Base-by-base conservation (phyloP, 2,329 filamentous ascomycete genomes). In the Neopestalotiopsis sp. region DNA sequence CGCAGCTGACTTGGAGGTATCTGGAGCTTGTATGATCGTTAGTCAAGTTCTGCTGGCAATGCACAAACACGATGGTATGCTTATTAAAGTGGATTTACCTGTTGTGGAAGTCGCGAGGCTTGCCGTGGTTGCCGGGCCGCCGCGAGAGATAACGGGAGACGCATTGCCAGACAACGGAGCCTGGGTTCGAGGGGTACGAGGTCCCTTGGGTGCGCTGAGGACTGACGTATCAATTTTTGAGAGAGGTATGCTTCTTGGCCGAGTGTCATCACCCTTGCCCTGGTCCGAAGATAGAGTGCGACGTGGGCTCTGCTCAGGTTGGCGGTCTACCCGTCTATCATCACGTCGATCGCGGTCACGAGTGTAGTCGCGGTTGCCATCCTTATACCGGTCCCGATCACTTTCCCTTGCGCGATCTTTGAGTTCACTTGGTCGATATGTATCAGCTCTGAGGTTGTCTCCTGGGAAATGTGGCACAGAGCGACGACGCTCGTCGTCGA, bases 401-500 rank as follows among this genome's bases (percentile, higher is more conserved):
- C 61, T 45, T 28, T 32, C 49, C 66, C 68, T 38, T 63, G 72
- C 70, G 3, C 68, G 68, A 10, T 71, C 70, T 24, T 65, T 66
- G 12, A 24, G 13, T 24, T 66, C 64, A 20, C 17, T 32, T 38
- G 57, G 66, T 58, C 56, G 30, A 32, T 67, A 67, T 12, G 65
- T 61, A 42, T 61, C 53, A 67, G 56, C 58, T 64, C 65, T 65
- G 67, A 64, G 12, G 66, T 14, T 53, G 17, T 20, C 38, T 30
- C 13, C 24, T 57, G 14, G 9, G 5, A 17, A n/a, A 5, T 40
- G 10, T 17, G 56, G 57, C 7, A 49, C 56, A 42, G 32, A 20
- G 3, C 68, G 68, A 45, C 68, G 70, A 63, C 74, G 20, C 64
- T 74, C 69, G 69, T 74, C 63, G 40, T 73, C 73, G 34, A 71